Percentiles rank a stretch among this genome's conserved stretches.
Evolutionary conservation across 306 rosid species (phyloP).

Genomic region (Lathyrus aphaca): DNA sequence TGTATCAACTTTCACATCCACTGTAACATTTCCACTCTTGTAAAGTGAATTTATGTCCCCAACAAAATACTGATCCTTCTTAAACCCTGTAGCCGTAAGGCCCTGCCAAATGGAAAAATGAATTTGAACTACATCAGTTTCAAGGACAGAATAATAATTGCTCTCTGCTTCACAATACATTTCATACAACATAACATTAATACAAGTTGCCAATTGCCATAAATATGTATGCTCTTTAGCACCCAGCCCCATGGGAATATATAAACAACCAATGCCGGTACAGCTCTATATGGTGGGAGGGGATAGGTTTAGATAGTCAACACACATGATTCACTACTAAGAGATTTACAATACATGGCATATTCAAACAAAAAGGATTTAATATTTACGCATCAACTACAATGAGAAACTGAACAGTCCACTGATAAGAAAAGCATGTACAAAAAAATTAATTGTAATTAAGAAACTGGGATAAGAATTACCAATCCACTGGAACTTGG

Average conservation of each 20-base stretch:
- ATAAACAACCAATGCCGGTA: constrained; percentile 6
- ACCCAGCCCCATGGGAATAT: not conserved
- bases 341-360: not conserved
- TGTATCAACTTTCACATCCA: constrained; percentile 89
- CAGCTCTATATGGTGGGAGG: not conserved
- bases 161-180: constrained; percentile 6
- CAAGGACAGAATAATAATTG: constrained; percentile 19
- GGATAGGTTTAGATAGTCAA: constrained; percentile 5
- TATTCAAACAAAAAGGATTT: constrained; percentile 13
- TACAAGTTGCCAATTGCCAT: constrained; percentile 11
- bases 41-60: constrained; percentile 83
- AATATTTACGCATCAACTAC: constrained; percentile 7
- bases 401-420: constrained; percentile 19
- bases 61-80: constrained; percentile 77
- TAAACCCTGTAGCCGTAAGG: constrained; percentile 80
- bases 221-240: not conserved
- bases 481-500: constrained; percentile 82
- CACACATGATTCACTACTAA: constrained; percentile 6
- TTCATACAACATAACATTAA: constrained; percentile 4
- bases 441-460: not conserved
- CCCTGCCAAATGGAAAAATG: constrained; percentile 60
- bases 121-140: constrained; percentile 20
- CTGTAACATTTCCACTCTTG: constrained; percentile 71
- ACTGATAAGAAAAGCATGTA: not conserved
- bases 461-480: constrained; percentile 36